Conservation (phyloP, 2,329 filamentous ascomycete genomes). For the Beauveria sp. region DNA sequence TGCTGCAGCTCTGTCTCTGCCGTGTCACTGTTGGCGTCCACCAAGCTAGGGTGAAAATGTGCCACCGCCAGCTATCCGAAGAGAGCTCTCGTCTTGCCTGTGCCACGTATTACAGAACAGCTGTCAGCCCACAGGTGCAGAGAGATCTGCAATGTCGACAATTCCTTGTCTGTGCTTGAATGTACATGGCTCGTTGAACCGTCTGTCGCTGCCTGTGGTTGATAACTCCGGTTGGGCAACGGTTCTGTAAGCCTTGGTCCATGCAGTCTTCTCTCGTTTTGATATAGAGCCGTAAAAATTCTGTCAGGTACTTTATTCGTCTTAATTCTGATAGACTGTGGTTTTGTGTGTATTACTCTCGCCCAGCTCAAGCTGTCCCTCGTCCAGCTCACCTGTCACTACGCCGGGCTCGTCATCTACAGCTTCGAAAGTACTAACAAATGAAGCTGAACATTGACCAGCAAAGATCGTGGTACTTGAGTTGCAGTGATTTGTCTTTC, state of each 20-base stretch:
- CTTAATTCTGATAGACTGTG: background rate
- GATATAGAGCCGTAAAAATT: background rate
- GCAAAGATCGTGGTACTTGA: no score
- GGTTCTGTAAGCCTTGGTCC: background rate
- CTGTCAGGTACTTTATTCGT: background rate
- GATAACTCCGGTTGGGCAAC: background rate
- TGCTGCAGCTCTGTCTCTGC: slow-evolving; percentile 1
- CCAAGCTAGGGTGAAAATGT: background rate
- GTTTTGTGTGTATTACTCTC: background rate
- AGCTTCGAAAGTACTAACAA: background rate
- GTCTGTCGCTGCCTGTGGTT: background rate
- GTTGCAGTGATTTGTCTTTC: background rate
- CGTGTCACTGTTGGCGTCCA: background rate
- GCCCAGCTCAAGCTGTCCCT: background rate
- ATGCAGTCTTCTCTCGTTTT: background rate
- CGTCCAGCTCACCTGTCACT: background rate
- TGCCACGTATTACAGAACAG: slow-evolving; percentile 3
- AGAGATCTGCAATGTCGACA: background rate
- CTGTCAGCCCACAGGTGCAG: background rate
- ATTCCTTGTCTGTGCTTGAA: background rate
- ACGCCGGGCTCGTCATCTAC: background rate
- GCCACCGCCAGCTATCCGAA: background rate
- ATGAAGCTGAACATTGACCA: no score
- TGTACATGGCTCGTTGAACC: background rate
- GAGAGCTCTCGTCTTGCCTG: slow-evolving; percentile 1